Conservation (phyloP, 2,329 filamentous ascomycete species). For the Cordyceps tenuipes region DNA sequence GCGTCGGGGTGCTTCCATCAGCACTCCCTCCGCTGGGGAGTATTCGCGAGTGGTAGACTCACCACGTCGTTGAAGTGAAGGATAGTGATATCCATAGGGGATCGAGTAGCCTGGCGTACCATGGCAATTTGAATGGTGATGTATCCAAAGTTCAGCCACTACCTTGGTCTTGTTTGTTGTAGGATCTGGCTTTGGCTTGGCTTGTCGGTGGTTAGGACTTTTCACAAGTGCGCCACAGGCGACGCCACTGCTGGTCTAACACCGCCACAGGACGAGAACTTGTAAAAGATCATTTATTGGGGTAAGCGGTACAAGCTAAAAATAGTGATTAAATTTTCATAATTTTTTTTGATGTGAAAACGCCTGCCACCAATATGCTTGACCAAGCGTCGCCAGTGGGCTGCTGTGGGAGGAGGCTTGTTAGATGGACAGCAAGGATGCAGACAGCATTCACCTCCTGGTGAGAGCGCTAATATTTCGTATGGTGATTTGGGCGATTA, state of each 20-base stretch:
- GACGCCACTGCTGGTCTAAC: too few relatives aligned
- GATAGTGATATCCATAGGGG: not conserved
- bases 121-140: too few relatives aligned
- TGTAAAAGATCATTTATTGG: too few relatives aligned
- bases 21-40: not conserved
- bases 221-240: too few relatives aligned
- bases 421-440: not conserved
- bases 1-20: not conserved
- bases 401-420: not conserved
- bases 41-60: not conserved
- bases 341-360: too few relatives aligned
- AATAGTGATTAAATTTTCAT: too few relatives aligned
- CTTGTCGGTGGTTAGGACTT: too few relatives aligned
- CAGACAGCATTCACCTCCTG: not conserved
- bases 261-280: too few relatives aligned
- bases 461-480: not conserved
- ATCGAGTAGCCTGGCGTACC: not conserved
- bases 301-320: too few relatives aligned
- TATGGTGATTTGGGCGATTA: not conserved
- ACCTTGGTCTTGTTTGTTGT: not conserved
- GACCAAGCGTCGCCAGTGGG: not conserved
- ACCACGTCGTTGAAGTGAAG: slow-evolving; percentile 14
- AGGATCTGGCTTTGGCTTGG: too few relatives aligned
- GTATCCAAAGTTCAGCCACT: not conserved
- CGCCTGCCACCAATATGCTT: too few relatives aligned